Base-by-base conservation (phyloP, 2,329 filamentous ascomycete species). In the Monosporascus sp. region DNA sequence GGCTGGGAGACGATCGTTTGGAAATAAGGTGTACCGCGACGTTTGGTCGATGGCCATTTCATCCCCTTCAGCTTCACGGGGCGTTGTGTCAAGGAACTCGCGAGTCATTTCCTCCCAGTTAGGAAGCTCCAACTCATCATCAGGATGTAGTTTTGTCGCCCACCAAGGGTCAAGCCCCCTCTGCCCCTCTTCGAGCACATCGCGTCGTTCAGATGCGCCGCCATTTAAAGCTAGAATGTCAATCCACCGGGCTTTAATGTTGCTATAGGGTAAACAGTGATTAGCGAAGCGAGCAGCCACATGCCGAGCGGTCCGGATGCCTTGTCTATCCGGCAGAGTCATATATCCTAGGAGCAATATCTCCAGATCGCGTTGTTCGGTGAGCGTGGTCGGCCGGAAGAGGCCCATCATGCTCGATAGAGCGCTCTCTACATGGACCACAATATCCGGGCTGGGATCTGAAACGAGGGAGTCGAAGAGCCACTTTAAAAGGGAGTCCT, bases 231-330 rank as follows among this genome's bases (percentile, higher is more conserved):
- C 93, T 49, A 97, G 77, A 17, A 97, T 81, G 67, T 97, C 85
- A 47, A 97, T 88, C 89, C 90, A 97, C 48, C 94, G 83, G 25
- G 85, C 94, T 38, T 87, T 77, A 9, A 90, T 78, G 63, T 96
- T 90, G 20, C 79, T 79, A 62, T 90, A 97, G 1, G 87, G 82
- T 5, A 99, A 76, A 63, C 90, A 96, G 49, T 89, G 82, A 66
- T 97, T 97, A 11, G 90, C 90, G 77, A 93, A 97, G 54, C 94
- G 89, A 7, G 94, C 86, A 24, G 87, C 87, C 20, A 90, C 87
- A 70, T 92, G 94, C 7, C 89, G 84, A 36, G 88, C 88, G 62
- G 88, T 92, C 60, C 87, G 80, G n/a, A 85, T 74, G 17, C 81
- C 74, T n/a, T 75, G 73, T 2, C 68, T 62, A 17, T 81, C 76